A percentile compares a stretch with the other conserved stretches of the same genome.
These are phyloP conservation scores for Solanum stenotomum DNA, from an alignment of 257 asterid species.

Conservation along the genomic window DNA sequence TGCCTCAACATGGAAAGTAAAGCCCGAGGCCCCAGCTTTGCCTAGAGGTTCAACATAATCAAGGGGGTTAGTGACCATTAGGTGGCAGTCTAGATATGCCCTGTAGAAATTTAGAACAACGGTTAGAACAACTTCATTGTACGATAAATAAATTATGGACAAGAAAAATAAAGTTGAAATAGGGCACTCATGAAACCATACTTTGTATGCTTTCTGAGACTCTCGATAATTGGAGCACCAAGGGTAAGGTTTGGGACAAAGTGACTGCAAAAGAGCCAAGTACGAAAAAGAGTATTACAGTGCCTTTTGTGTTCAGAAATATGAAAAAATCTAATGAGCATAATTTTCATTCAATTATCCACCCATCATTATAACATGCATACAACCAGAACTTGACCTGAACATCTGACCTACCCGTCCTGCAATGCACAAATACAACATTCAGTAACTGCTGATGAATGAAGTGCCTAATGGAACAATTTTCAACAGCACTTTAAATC, in stretches of 20 bases:
- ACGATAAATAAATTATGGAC: background rate
- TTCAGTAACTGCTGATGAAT: background rate
- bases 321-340: background rate
- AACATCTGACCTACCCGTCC: conserved; percentile 83
- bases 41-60: conserved; percentile 80
- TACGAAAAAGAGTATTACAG: background rate
- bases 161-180: background rate
- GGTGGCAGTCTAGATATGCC: conserved; percentile 89
- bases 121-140: background rate
- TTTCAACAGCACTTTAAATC: background rate
- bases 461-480: background rate
- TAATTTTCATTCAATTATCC: background rate
- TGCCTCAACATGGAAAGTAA: conserved; percentile 82
- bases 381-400: background rate
- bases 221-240: conserved; percentile 86
- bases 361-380: conserved; percentile 1
- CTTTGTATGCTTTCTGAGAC: conserved; percentile 85
- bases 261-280: conserved; percentile 42
- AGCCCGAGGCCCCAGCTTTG: conserved; percentile 92
- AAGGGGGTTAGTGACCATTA: conserved; percentile 91
- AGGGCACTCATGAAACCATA: conserved; percentile 9
- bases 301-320: background rate
- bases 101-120: conserved; percentile 24
- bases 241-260: conserved; percentile 87
- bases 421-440: conserved; percentile 33